These are phyloP conservation scores for Piromyces sp. DNA, from an alignment of 192 early-diverging fungal species.

Conservation along the genomic window DNA sequence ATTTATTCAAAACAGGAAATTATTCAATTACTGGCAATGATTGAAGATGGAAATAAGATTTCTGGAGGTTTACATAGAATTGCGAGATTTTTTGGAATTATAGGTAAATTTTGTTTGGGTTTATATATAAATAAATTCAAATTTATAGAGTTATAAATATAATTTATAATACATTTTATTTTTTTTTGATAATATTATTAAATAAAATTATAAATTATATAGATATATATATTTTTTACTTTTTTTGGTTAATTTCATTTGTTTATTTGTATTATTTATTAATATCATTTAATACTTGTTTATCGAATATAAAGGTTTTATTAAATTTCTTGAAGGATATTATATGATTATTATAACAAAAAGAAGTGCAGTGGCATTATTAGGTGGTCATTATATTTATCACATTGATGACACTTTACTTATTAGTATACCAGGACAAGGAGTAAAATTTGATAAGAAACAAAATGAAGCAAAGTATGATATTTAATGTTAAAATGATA, in stretches of 20 bases:
- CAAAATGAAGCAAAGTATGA: not conserved
- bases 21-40: slow-evolving; percentile 51
- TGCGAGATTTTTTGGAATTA: slow-evolving; percentile 51
- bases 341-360: slow-evolving; percentile 79
- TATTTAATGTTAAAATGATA: not conserved
- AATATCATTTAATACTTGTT: not conserved
- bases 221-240: too few relatives aligned
- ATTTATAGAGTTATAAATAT: too few relatives aligned
- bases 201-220: too few relatives aligned
- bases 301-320: slow-evolving; percentile 49
- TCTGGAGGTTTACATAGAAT: slow-evolving; percentile 57
- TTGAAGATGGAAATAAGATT: slow-evolving; percentile 55
- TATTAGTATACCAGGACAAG: not conserved
- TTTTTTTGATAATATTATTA: too few relatives aligned
- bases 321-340: slow-evolving; percentile 78
- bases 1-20: slow-evolving; percentile 58
- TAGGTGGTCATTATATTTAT: slow-evolving; percentile 90
- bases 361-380: slow-evolving; percentile 64
- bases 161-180: too few relatives aligned
- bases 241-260: too few relatives aligned
- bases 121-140: too few relatives aligned
- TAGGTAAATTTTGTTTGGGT: too few relatives aligned
- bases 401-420: slow-evolving; percentile 47
- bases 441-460: not conserved
- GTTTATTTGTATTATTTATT: slow-evolving; percentile 4